Conservation (phyloP, 169 alveolate species). For the Eimeria tenella region DNA sequence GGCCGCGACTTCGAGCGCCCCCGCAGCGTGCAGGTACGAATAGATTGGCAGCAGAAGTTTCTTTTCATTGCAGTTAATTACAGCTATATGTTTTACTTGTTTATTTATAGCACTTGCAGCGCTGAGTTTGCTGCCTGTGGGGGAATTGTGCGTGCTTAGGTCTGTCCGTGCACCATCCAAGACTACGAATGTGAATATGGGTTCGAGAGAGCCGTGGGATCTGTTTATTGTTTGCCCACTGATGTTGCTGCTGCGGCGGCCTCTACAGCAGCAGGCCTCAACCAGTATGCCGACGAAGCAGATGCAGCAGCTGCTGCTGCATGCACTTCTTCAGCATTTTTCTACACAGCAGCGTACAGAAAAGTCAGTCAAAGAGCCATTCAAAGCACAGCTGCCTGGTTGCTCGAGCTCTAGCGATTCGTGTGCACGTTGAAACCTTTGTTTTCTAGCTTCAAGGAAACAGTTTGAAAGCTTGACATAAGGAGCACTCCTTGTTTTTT, state of each 20-base stretch:
- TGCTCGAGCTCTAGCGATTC: too few relatives aligned
- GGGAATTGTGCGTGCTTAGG: slow-evolving; percentile 71
- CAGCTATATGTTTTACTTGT: not conserved
- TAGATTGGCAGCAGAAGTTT: too few relatives aligned
- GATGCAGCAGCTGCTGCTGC: slow-evolving; percentile 65
- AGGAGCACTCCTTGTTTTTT: not conserved
- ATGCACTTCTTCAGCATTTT: slow-evolving; percentile 63
- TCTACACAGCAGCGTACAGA: slow-evolving; percentile 93
- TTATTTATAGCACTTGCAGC: not conserved
- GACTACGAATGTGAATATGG: slow-evolving; percentile 99
- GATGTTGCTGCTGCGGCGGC: slow-evolving; percentile 73
- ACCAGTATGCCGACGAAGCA: slow-evolving; percentile 27
- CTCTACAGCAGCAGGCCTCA: slow-evolving; percentile 53
- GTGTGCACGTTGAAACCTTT: too few relatives aligned
- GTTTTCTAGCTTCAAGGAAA: too few relatives aligned
- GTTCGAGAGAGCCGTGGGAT: slow-evolving; percentile 91
- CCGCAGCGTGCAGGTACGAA: not conserved
- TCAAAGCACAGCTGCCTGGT: too few relatives aligned
- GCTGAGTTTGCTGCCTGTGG: not conserved
- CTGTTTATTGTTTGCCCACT: slow-evolving; percentile 87
- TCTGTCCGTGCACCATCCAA: slow-evolving; percentile 97
- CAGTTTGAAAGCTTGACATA: too few relatives aligned
- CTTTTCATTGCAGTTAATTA: not conserved
- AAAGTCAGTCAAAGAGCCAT: not conserved
- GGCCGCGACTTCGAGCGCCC: slow-evolving; percentile 97